A percentile compares a stretch with the other conserved stretches of the same genome.
These are phyloP conservation scores for Cladosporium velox DNA, from an alignment of 2,329 filamentous ascomycete genomes.

Conservation along the genomic window DNA sequence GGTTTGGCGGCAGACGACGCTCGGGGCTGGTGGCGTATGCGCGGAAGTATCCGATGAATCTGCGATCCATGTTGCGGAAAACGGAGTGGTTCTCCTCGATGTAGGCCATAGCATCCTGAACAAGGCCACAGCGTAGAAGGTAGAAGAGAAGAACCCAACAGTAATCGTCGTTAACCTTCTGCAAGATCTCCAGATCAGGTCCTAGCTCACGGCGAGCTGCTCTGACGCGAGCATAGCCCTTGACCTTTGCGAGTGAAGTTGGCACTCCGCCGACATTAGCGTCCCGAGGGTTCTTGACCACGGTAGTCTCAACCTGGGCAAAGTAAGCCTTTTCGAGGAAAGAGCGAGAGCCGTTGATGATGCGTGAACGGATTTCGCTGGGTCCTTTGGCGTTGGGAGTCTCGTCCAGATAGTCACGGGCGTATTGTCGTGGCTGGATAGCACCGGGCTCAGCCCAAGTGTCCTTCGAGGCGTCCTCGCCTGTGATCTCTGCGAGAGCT, in stretches of 20 bases:
- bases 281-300: conserved; percentile 82
- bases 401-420: conserved; percentile 74
- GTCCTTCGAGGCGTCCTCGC: conserved; percentile 66
- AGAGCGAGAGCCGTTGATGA: conserved; percentile 74
- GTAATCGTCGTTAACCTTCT: conserved; percentile 72
- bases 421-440: conserved; percentile 74
- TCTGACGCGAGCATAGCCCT: conserved; percentile 84
- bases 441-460: conserved; percentile 63
- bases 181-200: conserved; percentile 69
- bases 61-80: conserved; percentile 88
- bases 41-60: conserved; percentile 84
- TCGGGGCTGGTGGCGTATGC: conserved; percentile 78
- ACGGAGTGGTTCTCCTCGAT: conserved; percentile 75
- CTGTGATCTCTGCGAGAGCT: conserved; percentile 76
- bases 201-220: conserved; percentile 80
- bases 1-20: conserved; percentile 71
- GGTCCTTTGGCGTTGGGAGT: conserved; percentile 64
- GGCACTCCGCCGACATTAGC: conserved; percentile 88
- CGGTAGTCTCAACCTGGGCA: conserved; percentile 71
- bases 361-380: conserved; percentile 71
- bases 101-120: conserved; percentile 82
- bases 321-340: conserved; percentile 84
- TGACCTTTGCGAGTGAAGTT: conserved; percentile 84
- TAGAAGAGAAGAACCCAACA: conserved; percentile 96
- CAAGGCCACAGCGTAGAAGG: conserved; percentile 79